phyloP scores from a whole-genome alignment of 2,329 filamentous ascomycete species.

The Alternaria panax region DNA sequence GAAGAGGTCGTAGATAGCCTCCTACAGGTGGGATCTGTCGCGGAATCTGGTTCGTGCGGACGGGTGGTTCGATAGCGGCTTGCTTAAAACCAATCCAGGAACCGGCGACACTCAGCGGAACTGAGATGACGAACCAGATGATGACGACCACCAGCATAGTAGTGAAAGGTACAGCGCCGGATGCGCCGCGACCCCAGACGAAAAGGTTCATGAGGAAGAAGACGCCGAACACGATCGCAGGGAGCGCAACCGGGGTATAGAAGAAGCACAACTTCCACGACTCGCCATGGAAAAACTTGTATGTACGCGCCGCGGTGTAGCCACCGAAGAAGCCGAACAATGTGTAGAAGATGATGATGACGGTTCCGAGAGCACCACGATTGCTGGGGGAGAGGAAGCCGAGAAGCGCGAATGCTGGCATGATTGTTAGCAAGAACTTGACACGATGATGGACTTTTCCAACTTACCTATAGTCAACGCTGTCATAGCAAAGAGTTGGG shows the following conservation, averaged over 20 bases:
- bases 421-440: slow-evolving; percentile 16
- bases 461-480: slow-evolving; percentile 79
- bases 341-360: slow-evolving; percentile 92
- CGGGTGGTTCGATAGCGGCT: slow-evolving; percentile 75
- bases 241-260: slow-evolving; percentile 84
- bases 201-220: slow-evolving; percentile 98
- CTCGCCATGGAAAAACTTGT: slow-evolving; percentile 92
- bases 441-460: not conserved
- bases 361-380: slow-evolving; percentile 89
- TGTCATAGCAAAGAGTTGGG: slow-evolving; percentile 97
- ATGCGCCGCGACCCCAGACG: slow-evolving; percentile 91
- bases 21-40: slow-evolving; percentile 88
- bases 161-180: slow-evolving; percentile 92
- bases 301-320: slow-evolving; percentile 86
- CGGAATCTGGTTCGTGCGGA: slow-evolving; percentile 96
- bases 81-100: slow-evolving; percentile 91
- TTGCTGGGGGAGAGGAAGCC: slow-evolving; percentile 97
- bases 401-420: slow-evolving; percentile 78
- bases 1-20: slow-evolving; percentile 84
- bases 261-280: slow-evolving; percentile 94
- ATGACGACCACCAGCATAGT: slow-evolving; percentile 93
- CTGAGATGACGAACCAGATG: slow-evolving; percentile 97
- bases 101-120: slow-evolving; percentile 86
- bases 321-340: slow-evolving; percentile 91
- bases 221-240: slow-evolving; percentile 80